These are phyloP conservation scores for Aspergillus terreus DNA, from an alignment of 2,329 filamentous ascomycete species.

Conservation along the genomic window DNA sequence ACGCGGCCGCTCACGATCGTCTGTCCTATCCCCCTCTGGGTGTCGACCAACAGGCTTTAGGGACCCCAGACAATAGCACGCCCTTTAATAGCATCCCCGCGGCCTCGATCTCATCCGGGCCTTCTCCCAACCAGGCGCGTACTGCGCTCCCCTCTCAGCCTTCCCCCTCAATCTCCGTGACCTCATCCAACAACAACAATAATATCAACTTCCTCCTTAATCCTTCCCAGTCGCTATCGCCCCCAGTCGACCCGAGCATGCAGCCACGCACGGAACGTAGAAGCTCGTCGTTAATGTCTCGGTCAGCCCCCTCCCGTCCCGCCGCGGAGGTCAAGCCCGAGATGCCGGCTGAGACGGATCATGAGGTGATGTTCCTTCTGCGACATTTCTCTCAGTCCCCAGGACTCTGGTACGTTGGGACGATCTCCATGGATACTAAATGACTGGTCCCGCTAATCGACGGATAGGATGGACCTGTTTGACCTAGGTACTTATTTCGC, in stretches of 20 bases:
- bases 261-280: conserved; percentile 26
- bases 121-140: conserved; percentile 32
- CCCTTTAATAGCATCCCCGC: conserved; percentile 19
- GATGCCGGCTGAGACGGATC: conserved; percentile 41
- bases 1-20: conserved; percentile 45
- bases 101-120: conserved; percentile 20
- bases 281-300: conserved; percentile 27
- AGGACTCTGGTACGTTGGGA: conserved; percentile 50
- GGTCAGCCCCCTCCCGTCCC: conserved; percentile 17
- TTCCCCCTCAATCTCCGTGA: conserved; percentile 44
- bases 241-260: conserved; percentile 43
- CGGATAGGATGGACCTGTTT: conserved; percentile 42
- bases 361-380: conserved; percentile 58
- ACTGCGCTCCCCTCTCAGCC: conserved; percentile 30
- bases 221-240: conserved; percentile 41
- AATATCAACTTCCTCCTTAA: conserved; percentile 58
- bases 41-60: conserved; percentile 22
- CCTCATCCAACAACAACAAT: conserved; percentile 38
- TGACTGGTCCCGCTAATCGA: conserved; percentile 8
- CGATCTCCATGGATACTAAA: background rate
- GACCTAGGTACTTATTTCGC: conserved; percentile 57
- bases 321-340: conserved; percentile 22
- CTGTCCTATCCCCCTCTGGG: conserved; percentile 26
- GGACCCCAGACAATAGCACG: conserved; percentile 13
- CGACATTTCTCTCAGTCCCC: conserved; percentile 59